These are phyloP conservation scores for Neofusicoccum ribis DNA, from an alignment of 2,329 filamentous ascomycete species.

Conservation along the genomic window DNA sequence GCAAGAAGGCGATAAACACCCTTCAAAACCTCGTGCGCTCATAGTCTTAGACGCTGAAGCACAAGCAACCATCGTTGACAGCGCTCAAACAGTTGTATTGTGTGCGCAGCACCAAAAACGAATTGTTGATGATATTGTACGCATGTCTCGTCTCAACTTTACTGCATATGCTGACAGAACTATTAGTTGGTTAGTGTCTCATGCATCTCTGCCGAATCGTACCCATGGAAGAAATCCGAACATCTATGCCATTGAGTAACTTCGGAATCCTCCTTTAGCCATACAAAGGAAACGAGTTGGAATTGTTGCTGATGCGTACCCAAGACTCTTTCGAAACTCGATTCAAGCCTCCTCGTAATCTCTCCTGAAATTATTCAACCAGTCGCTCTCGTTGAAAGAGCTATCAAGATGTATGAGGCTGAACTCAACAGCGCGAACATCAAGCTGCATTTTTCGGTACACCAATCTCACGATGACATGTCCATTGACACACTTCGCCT, in stretches of 20 bases:
- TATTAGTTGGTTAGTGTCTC: background rate
- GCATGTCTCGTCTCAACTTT: background rate
- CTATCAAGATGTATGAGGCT: slow-evolving; percentile 28
- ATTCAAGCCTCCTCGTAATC: slow-evolving; percentile 29
- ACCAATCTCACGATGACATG: slow-evolving; percentile 22
- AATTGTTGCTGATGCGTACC: background rate
- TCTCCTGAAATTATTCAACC: slow-evolving; percentile 26
- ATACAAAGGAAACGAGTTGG: background rate
- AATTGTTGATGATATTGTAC: slow-evolving; percentile 26
- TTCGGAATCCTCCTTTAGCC: background rate
- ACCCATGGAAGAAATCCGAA: too few relatives aligned
- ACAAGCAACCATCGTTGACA: slow-evolving; percentile 22
- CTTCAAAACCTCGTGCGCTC: slow-evolving; percentile 11
- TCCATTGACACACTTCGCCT: slow-evolving; percentile 23
- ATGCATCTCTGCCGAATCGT: too few relatives aligned
- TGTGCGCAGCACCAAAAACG: slow-evolving; percentile 38
- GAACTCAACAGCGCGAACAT: slow-evolving; percentile 25
- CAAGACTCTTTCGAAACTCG: slow-evolving; percentile 16
- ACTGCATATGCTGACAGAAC: background rate
- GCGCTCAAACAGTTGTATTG: slow-evolving; percentile 29
- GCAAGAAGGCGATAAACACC: background rate
- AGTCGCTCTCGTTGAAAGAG: slow-evolving; percentile 23
- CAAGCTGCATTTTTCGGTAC: slow-evolving; percentile 19
- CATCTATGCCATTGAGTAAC: too few relatives aligned
- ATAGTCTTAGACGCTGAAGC: slow-evolving; percentile 6